Percentiles rank a stretch among this genome's conserved stretches.
phyloP scores from a whole-genome alignment of 139 green algal species.

The Tetraselmis chui region DNA sequence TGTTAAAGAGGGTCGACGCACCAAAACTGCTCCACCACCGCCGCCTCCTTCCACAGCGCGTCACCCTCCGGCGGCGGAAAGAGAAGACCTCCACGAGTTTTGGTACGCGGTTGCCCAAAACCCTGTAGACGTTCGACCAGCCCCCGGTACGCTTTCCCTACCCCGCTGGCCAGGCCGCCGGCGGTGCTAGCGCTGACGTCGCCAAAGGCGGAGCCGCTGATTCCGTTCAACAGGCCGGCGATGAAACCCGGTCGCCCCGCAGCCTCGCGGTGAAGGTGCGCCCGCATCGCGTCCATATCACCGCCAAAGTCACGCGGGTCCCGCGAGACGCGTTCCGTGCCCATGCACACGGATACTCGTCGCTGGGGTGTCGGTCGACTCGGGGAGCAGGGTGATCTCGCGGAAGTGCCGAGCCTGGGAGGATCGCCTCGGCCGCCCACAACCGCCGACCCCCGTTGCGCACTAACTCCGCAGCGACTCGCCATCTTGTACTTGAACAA shows the following conservation, averaged over 20 bases:
- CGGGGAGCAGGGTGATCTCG: too few relatives aligned
- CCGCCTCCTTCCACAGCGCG: neutral
- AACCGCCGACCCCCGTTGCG: too few relatives aligned
- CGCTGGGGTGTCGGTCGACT: too few relatives aligned
- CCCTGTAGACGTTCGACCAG: neutral
- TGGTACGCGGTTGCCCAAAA: neutral
- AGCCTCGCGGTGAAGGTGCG: neutral
- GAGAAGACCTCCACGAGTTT: neutral
- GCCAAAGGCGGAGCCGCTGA: neutral
- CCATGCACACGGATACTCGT: too few relatives aligned
- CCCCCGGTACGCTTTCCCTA: neutral
- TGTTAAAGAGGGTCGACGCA: too few relatives aligned
- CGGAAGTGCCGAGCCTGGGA: too few relatives aligned
- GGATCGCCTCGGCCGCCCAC: too few relatives aligned
- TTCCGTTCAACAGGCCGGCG: neutral
- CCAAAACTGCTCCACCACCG: neutral
- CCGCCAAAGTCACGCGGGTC: neutral
- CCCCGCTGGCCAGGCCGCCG: neutral
- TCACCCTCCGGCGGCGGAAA: neutral
- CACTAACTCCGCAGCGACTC: too few relatives aligned
- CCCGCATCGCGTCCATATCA: neutral
- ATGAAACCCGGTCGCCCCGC: neutral
- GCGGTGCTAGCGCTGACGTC: neutral
- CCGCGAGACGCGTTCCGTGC: too few relatives aligned
- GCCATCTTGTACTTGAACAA: too few relatives aligned